These are phyloP conservation scores for Mrakia frigida DNA, from an alignment of 768 basidiomycete species.

Conservation along the genomic window DNA sequence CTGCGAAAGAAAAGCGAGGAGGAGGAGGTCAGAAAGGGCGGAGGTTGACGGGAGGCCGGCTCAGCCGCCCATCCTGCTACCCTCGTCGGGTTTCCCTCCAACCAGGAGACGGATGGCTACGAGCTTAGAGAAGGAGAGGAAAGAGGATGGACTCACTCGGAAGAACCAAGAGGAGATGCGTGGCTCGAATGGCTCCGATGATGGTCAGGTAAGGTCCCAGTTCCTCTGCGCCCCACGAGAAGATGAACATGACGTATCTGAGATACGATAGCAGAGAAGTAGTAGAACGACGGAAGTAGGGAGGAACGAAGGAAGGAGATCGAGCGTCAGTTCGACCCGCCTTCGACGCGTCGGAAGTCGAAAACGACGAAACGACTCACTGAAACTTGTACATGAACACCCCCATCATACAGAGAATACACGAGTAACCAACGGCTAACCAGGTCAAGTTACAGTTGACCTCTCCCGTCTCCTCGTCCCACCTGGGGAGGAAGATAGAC, in stretches of 20 bases:
- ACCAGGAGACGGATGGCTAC: too few relatives aligned
- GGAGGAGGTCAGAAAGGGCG: background rate
- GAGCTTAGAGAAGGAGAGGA: too few relatives aligned
- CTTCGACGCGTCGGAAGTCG: slow-evolving; percentile 6
- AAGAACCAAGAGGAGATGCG: slow-evolving; percentile 55
- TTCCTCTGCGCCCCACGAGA: background rate
- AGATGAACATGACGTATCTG: slow-evolving; percentile 68
- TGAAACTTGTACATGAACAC: slow-evolving; percentile 59
- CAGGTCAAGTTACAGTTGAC: slow-evolving; percentile 65
- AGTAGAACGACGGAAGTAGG: too few relatives aligned
- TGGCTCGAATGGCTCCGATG: slow-evolving; percentile 54
- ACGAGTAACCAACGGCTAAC: slow-evolving; percentile 54
- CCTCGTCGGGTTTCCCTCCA: too few relatives aligned
- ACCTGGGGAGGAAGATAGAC: slow-evolving; percentile 53
- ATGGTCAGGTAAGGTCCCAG: slow-evolving; percentile 44
- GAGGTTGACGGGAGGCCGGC: too few relatives aligned
- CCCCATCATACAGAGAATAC: slow-evolving; percentile 55
- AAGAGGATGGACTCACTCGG: slow-evolving; percentile 53
- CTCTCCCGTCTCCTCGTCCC: slow-evolving; percentile 40
- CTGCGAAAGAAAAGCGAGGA: slow-evolving; percentile 42
- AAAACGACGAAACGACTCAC: slow-evolving; percentile 52
- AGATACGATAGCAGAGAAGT: slow-evolving; percentile 47
- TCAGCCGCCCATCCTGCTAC: too few relatives aligned
- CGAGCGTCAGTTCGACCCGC: too few relatives aligned
- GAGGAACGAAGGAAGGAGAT: too few relatives aligned